Percentiles rank a stretch among this genome's conserved stretches.
phyloP scores from a whole-genome alignment of 768 basidiomycete genomes.

The Galerina marginata region DNA sequence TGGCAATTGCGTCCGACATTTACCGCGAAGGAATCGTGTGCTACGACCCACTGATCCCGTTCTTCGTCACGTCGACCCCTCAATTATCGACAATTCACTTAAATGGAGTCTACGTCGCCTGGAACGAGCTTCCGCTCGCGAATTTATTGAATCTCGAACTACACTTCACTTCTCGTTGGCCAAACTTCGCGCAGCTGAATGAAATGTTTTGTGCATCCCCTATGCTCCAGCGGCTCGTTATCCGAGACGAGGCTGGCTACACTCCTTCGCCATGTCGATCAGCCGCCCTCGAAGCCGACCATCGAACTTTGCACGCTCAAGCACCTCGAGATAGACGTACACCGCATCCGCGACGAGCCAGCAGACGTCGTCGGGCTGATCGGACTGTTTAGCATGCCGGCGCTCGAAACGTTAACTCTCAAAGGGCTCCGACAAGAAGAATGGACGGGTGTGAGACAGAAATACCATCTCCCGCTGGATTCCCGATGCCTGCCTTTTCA shows the following conservation, averaged over 20 bases:
- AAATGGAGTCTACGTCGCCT: slow-evolving; percentile 29
- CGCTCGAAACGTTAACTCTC: slow-evolving; percentile 20
- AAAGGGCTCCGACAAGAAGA: slow-evolving; percentile 16
- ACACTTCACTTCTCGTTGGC: slow-evolving; percentile 32
- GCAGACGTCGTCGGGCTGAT: slow-evolving; percentile 26
- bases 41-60: slow-evolving; percentile 26
- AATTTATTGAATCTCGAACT: slow-evolving; percentile 28
- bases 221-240: slow-evolving; percentile 25
- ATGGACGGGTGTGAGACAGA: slow-evolving; percentile 18
- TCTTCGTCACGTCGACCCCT: slow-evolving; percentile 29
- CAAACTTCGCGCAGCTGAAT: slow-evolving; percentile 20
- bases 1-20: slow-evolving; percentile 32
- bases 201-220: slow-evolving; percentile 30
- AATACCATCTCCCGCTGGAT: slow-evolving; percentile 15
- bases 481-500: not conserved
- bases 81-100: slow-evolving; percentile 24
- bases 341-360: slow-evolving; percentile 20
- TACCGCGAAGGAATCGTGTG: slow-evolving; percentile 34
- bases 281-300: slow-evolving; percentile 16
- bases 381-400: slow-evolving; percentile 21
- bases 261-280: slow-evolving; percentile 26
- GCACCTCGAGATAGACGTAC: slow-evolving; percentile 26
- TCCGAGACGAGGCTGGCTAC: slow-evolving; percentile 31
- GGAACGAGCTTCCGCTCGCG: slow-evolving; percentile 28
- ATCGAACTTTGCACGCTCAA: slow-evolving; percentile 21